Conservation (phyloP, 345 rosid genomes). For the Eucalyptus curtisii region DNA sequence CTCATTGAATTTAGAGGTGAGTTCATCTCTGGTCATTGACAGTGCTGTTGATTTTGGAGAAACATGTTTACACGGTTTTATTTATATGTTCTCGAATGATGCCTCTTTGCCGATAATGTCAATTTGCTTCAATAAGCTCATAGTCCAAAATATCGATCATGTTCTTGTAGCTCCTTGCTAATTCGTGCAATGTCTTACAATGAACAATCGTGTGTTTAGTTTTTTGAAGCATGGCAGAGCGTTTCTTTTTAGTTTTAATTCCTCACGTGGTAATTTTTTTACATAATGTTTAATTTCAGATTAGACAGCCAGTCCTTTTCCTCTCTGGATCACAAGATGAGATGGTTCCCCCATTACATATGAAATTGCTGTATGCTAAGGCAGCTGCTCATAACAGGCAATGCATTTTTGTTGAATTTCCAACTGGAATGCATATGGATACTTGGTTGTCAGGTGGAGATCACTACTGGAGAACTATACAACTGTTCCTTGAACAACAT, state of each 20-base stretch:
- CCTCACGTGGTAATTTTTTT: background rate
- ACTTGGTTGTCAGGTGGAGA: conserved; percentile 97
- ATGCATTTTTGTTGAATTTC: conserved; percentile 73
- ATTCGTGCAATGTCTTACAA: background rate
- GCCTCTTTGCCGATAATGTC: background rate
- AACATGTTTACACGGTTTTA: background rate
- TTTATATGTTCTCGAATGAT: background rate
- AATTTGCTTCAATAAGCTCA: background rate
- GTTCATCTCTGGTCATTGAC: background rate
- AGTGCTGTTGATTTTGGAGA: background rate
- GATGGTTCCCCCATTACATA: conserved; percentile 94
- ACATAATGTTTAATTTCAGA: conserved; percentile 24
- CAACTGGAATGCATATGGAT: conserved; percentile 98
- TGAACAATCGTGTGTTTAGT: background rate
- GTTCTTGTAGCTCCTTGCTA: background rate
- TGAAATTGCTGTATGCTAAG: conserved; percentile 83
- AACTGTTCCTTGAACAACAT: conserved; percentile 46
- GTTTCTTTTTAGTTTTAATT: background rate
- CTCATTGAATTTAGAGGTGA: background rate
- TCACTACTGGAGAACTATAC: conserved; percentile 63
- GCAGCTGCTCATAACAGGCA: conserved; percentile 73
- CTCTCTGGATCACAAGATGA: conserved; percentile 97
- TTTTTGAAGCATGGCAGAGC: background rate
- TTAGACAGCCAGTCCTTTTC: conserved; percentile 86
- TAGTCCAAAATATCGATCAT: background rate